Conservation (phyloP, 2,329 filamentous ascomycete genomes). For the Leptographium radiaticola region DNA sequence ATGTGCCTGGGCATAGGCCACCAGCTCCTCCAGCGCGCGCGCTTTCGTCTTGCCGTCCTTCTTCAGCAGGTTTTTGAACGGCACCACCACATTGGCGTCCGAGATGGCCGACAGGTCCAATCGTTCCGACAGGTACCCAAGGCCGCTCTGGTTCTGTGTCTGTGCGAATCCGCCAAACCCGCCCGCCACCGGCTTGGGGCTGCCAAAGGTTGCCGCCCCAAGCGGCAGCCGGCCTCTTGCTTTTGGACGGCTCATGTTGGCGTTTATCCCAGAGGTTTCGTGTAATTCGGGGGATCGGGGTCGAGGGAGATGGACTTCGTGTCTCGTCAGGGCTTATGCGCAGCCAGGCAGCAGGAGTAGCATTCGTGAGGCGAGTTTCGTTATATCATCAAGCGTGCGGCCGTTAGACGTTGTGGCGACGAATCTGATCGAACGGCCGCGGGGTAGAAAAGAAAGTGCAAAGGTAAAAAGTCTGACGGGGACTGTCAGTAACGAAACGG, state of each 20-base stretch:
- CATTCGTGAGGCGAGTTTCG: not conserved
- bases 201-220: slow-evolving; percentile 9
- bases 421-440: no score
- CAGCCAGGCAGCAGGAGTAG: not conserved
- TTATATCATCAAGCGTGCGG: not conserved
- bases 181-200: slow-evolving; percentile 1
- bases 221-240: not conserved
- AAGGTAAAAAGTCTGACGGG: not conserved
- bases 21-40: slow-evolving; percentile 78
- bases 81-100: slow-evolving; percentile 70
- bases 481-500: not conserved
- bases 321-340: no score
- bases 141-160: slow-evolving; percentile 27
- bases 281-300: not conserved
- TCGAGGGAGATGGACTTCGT: no score
- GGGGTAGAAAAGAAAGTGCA: not conserved
- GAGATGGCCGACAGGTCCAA: slow-evolving; percentile 67
- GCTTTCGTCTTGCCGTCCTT: slow-evolving; percentile 87
- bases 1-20: slow-evolving; percentile 45
- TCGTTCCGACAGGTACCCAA: slow-evolving; percentile 82
- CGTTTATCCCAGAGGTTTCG: not conserved
- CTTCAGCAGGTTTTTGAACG: slow-evolving; percentile 87
- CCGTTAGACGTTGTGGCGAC: not conserved
- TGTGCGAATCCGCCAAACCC: slow-evolving; percentile 31
- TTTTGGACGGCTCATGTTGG: not conserved